Evolutionary conservation across 169 alveolate genomes (phyloP).

Genomic region (Plasmodium reichenowi): DNA sequence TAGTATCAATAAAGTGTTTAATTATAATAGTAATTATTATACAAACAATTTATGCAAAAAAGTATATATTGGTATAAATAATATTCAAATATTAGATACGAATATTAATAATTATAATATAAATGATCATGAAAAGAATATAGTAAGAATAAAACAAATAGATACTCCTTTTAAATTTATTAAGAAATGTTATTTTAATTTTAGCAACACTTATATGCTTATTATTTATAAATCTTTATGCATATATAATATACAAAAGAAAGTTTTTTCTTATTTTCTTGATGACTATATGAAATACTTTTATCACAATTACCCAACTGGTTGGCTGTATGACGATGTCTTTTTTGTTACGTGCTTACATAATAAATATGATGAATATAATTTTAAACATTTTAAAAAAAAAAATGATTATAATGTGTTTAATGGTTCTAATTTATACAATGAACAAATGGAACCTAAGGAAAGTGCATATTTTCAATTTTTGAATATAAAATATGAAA

Average conservation of each 20-base stretch:
- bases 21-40: slow-evolving; percentile 75
- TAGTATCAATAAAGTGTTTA: slow-evolving; percentile 42
- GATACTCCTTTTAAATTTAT: slow-evolving; percentile 74
- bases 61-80: slow-evolving; percentile 63
- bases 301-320: slow-evolving; percentile 74
- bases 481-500: slow-evolving; percentile 40
- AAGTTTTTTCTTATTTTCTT: slow-evolving; percentile 65
- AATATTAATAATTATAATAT: slow-evolving; percentile 54
- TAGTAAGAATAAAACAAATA: slow-evolving; percentile 34
- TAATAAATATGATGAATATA: slow-evolving; percentile 66
- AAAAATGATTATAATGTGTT: background rate
- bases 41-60: slow-evolving; percentile 35
- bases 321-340: slow-evolving; percentile 60
- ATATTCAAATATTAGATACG: slow-evolving; percentile 42
- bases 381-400: slow-evolving; percentile 64
- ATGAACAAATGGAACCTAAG: background rate
- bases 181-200: slow-evolving; percentile 53
- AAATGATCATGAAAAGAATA: slow-evolving; percentile 57
- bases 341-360: slow-evolving; percentile 69
- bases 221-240: slow-evolving; percentile 46
- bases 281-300: slow-evolving; percentile 54
- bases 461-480: slow-evolving; percentile 8
- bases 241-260: slow-evolving; percentile 49
- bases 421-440: background rate
- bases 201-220: slow-evolving; percentile 52